These are phyloP conservation scores for Pseudopithomyces maydicus DNA, from an alignment of 2,329 filamentous ascomycete species.

Conservation along the genomic window DNA sequence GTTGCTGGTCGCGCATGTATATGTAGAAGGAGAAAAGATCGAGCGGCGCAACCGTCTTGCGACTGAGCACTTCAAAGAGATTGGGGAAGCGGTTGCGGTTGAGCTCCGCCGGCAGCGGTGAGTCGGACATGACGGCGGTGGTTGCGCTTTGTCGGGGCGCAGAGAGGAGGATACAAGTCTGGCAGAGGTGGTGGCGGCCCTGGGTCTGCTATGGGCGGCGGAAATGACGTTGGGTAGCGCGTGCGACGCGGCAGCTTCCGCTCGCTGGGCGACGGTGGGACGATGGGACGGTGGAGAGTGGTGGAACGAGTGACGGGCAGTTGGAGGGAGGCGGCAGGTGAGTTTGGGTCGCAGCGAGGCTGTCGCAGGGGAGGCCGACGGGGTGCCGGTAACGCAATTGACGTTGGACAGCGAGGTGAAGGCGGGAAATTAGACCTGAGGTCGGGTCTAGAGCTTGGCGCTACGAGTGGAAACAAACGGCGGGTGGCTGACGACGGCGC, in stretches of 20 bases:
- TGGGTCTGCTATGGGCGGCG: not conserved
- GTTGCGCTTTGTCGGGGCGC: constrained; percentile 8
- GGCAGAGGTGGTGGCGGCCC: constrained; percentile 18
- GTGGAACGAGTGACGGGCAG: constrained; percentile 24
- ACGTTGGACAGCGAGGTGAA: constrained; percentile 24
- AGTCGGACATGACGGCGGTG: constrained; percentile 30
- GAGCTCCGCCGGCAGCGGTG: constrained; percentile 22
- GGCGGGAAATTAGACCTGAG: constrained; percentile 41
- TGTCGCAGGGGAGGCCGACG: constrained; percentile 3
- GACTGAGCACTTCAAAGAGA: constrained; percentile 92
- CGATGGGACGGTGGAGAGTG: constrained; percentile 13
- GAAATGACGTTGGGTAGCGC: not conserved
- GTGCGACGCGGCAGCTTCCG: constrained; percentile 1
- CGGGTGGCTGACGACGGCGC: constrained; percentile 30
- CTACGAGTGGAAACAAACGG: constrained; percentile 30
- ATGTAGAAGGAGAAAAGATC: constrained; percentile 99
- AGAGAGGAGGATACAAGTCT: constrained; percentile 11
- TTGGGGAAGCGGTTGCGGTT: constrained; percentile 86
- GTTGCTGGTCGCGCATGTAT: constrained; percentile 98
- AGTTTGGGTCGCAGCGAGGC: constrained; percentile 12
- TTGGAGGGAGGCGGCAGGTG: constrained; percentile 9
- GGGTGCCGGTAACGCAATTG: constrained; percentile 20
- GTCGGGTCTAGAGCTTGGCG: constrained; percentile 38
- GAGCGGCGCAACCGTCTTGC: constrained; percentile 91
- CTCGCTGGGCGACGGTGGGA: not conserved